phyloP scores from a whole-genome alignment of 1,284 basidiomycete genomes.

The Dichomitus squalens region DNA sequence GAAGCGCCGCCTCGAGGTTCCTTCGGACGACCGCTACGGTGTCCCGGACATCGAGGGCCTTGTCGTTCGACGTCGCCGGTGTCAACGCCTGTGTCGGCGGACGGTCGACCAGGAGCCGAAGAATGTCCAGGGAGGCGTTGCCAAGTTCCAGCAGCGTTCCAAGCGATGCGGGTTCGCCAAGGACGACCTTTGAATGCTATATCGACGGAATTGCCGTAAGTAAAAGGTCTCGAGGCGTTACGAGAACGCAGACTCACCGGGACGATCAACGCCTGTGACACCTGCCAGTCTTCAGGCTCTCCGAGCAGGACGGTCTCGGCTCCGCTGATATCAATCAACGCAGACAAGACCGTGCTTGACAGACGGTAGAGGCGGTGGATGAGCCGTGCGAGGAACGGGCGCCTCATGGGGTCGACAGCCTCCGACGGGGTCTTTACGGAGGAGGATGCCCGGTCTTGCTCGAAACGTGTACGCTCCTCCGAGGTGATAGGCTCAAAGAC shows the following conservation, averaged over 20 bases:
- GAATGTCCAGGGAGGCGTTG: slow-evolving; percentile 70
- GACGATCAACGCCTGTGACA: slow-evolving; percentile 66
- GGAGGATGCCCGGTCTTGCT: slow-evolving; percentile 49
- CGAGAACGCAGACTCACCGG: slow-evolving; percentile 57
- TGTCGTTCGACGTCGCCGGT: slow-evolving; percentile 38
- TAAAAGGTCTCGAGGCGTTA: neutral
- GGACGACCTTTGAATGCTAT: slow-evolving; percentile 80
- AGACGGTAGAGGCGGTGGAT: slow-evolving; percentile 71
- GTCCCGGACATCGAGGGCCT: slow-evolving; percentile 57
- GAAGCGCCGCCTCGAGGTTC: slow-evolving; percentile 68
- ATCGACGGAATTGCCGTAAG: slow-evolving; percentile 16
- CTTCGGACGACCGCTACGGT: slow-evolving; percentile 56
- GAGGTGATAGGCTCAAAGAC: slow-evolving; percentile 80
- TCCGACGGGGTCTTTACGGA: slow-evolving; percentile 42
- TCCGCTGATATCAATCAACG: slow-evolving; percentile 71
- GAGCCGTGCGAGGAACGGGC: slow-evolving; percentile 71
- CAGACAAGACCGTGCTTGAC: slow-evolving; percentile 67
- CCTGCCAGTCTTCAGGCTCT: slow-evolving; percentile 71
- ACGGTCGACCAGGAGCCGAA: slow-evolving; percentile 60
- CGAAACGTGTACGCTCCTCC: slow-evolving; percentile 71
- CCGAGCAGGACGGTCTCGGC: slow-evolving; percentile 69
- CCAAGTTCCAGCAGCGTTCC: slow-evolving; percentile 80
- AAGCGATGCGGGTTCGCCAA: slow-evolving; percentile 76
- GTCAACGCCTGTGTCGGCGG: slow-evolving; percentile 56
- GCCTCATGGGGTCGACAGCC: slow-evolving; percentile 59